These are phyloP conservation scores for Pyrenophora graminea DNA, from an alignment of 2,329 filamentous ascomycete species.

Conservation along the genomic window DNA sequence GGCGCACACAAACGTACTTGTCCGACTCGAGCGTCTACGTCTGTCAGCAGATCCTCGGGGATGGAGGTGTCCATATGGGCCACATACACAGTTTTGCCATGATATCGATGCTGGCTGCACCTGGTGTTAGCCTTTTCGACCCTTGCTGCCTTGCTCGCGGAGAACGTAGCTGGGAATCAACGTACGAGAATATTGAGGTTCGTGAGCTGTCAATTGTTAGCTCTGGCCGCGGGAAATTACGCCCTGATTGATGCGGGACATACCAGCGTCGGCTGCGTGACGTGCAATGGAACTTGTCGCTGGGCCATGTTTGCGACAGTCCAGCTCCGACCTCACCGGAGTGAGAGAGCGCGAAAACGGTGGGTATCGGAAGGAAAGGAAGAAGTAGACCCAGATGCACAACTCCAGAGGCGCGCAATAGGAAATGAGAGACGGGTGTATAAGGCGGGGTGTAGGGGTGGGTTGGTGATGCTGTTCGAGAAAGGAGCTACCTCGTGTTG, in stretches of 20 bases:
- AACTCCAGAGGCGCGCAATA: slow-evolving; percentile 46
- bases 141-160: slow-evolving; percentile 18
- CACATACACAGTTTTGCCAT: slow-evolving; percentile 82
- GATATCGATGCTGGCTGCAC: slow-evolving; percentile 71
- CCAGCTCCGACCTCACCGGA: slow-evolving; percentile 46
- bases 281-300: slow-evolving; percentile 81
- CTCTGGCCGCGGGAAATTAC: slow-evolving; percentile 10
- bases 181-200: slow-evolving; percentile 55
- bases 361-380: slow-evolving; percentile 43
- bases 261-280: slow-evolving; percentile 82
- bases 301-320: slow-evolving; percentile 61
- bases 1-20: slow-evolving; percentile 91
- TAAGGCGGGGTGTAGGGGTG: slow-evolving; percentile 31
- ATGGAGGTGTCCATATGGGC: neutral
- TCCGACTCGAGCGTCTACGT: slow-evolving; percentile 94
- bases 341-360: slow-evolving; percentile 37
- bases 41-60: slow-evolving; percentile 24
- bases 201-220: slow-evolving; percentile 49
- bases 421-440: slow-evolving; percentile 42
- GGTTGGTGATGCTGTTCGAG: slow-evolving; percentile 35
- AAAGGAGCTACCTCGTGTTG: slow-evolving; percentile 30
- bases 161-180: slow-evolving; percentile 22
- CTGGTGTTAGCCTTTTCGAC: slow-evolving; percentile 36
- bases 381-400: slow-evolving; percentile 44
- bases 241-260: slow-evolving; percentile 20